Evolutionary conservation across 2,329 filamentous ascomycete species (phyloP), one percentile per base, ranked within the genome.

Genomic region (Diaporthe amygdali): DNA sequence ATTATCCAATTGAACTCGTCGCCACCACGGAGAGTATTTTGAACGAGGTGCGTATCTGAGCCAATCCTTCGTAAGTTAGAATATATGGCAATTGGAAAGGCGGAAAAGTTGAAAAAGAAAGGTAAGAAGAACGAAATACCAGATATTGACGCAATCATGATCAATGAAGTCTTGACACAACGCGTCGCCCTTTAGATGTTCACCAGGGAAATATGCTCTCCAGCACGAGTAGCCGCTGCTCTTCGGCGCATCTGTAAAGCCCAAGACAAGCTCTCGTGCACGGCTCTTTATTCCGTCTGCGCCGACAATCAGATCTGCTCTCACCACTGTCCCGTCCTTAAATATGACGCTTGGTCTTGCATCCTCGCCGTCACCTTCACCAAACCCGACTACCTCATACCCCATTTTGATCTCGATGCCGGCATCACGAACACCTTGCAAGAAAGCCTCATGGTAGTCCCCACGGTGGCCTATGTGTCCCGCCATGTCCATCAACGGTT

Each of bases 171-270:
- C 81, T 39, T 80, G 77, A 71, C 81, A 84, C 27, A 78, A 54
- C 5, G 79, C 77, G 46, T 82, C 78, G 10, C 79, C 77, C 41
- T 75, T 78, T 20, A 84, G 75, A 49, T 81, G 76, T 10, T 77
- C 74, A 4, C 82, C 78, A 20, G 80, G 79, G 71, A 83, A 82
- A 68, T 83, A 88, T 0, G 86, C 84, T 30, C 86, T 80, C 79
- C 84, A 88, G 52, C 87, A 86, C 1, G 87, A 86, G 73, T 88
- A 89, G 0, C 87, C 87, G 66, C 82, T 85, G 41, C 83, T 85
- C 75, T 87, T 87, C 0, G 85, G 86, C 59, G 84, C 85, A 71
- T 88, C 86, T 47, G 83, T 80, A 39, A 86, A 87, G 1, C 86
- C 86, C 5, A 88, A 81, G 4, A 89, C 86, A 1, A 88, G 80